phyloP scores from a whole-genome alignment of 2,329 filamentous ascomycete genomes.

The Thelonectria blattea region DNA sequence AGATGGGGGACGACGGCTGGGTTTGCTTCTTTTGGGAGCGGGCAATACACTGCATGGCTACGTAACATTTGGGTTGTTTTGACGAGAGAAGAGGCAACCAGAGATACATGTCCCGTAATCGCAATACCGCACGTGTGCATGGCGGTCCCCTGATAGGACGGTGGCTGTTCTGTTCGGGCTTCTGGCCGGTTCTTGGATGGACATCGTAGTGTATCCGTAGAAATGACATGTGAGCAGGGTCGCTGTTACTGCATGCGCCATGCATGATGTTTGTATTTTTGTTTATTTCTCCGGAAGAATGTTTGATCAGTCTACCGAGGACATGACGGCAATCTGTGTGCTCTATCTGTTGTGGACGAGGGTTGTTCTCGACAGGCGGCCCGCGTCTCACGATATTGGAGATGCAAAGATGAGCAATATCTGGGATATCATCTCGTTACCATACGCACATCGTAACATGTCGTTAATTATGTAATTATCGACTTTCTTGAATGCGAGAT shows the following conservation, averaged over 20 bases:
- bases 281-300: not conserved
- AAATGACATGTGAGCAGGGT: not conserved
- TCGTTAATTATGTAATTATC: not conserved
- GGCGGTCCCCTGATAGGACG: conserved; percentile 15
- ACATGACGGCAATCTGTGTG: too few relatives aligned
- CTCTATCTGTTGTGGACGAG: too few relatives aligned
- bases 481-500: not conserved
- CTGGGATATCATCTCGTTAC: too few relatives aligned
- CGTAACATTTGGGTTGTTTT: not conserved
- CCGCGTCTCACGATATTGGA: too few relatives aligned
- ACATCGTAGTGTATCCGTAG: too few relatives aligned
- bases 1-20: not conserved
- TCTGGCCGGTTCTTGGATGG: not conserved
- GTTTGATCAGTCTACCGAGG: not conserved
- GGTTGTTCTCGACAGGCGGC: too few relatives aligned
- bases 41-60: not conserved
- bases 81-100: too few relatives aligned
- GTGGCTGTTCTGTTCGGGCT: not conserved
- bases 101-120: not conserved
- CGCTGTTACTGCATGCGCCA: not conserved
- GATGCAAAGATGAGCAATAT: too few relatives aligned
- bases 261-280: not conserved
- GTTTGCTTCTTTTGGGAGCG: not conserved
- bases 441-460: too few relatives aligned
- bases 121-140: conserved; percentile 13